A percentile compares a stretch with the other conserved stretches of the same genome.
These are phyloP conservation scores for Globisporangium radiosum DNA, from an alignment of 352 stramenopile species.

Conservation along the genomic window DNA sequence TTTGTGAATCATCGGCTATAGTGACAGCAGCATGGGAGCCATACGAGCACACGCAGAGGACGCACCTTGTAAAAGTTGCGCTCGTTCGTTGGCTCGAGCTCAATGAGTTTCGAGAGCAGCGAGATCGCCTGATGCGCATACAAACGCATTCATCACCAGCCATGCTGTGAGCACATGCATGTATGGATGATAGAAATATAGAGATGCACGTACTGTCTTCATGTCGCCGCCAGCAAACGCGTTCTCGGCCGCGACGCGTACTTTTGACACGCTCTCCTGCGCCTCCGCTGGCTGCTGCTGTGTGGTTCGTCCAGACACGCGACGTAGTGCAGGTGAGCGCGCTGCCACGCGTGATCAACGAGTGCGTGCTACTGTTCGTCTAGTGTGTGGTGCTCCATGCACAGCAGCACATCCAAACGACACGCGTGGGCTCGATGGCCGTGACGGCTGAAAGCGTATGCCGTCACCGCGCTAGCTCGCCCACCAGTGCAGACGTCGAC, in stretches of 20 bases:
- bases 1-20: neutral
- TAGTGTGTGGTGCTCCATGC: neutral
- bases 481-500: no score
- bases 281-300: conserved; percentile 16
- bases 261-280: conserved; percentile 42
- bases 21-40: neutral
- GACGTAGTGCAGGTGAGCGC: no score
- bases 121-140: conserved; percentile 41
- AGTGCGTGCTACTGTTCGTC: neutral
- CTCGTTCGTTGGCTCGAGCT: conserved; percentile 71
- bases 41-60: neutral
- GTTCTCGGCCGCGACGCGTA: conserved; percentile 70
- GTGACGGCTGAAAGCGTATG: no score
- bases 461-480: no score
- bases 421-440: neutral
- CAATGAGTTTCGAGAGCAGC: conserved; percentile 74
- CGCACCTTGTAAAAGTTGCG: conserved; percentile 75
- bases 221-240: conserved; percentile 73
- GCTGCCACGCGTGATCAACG: neutral
- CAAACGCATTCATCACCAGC: neutral
- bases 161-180: neutral
- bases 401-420: neutral
- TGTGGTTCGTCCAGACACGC: no score
- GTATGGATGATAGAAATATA: neutral
- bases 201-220: conserved; percentile 39